Base-by-base conservation (phyloP, 2,329 filamentous ascomycete genomes). In the Fusarium tricinctum region DNA sequence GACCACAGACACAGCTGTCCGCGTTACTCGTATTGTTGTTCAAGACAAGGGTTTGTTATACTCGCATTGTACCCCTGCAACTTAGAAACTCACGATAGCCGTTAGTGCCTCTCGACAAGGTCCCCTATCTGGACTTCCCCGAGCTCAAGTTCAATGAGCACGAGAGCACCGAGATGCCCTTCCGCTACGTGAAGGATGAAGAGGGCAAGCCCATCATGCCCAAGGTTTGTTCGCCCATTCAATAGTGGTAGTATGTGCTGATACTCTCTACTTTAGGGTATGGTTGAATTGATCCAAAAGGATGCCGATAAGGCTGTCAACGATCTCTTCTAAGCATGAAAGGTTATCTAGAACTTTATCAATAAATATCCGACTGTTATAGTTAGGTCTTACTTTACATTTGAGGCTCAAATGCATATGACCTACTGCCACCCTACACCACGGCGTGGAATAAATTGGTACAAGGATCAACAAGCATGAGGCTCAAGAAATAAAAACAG, bases 101-200 rank as follows among this genome's bases (percentile, higher is more conserved):
- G 15, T 44, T 70, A 97, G 94, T 91, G 38, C 86, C 92, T 0
- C 83, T 99, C 46, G 88, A 92, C 57, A 84, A 94, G 69, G 91
- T 99, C 33, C 85, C 89, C 3, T 97, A 96, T 76, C 79, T 96
- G 33, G 94, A 98, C 77, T 90, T 92, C 75, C 96, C 96, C 0
- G 95, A 98, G 76, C 87, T 99, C 76, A 90, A 90, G 76, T 91
- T 98, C 78, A 93, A 92, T 78, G 90, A 96, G 77, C 91, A 97
- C 75, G 96, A 99, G 81, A 96, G 92, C 78, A 97, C 94, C 1
- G 87, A 97, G 79, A 98, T 99, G 96, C 96, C 96, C 1, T 99
- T 99, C 80, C 92, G 96, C 71, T 99, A 99, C 77, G 94, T 99
- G 50, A 91, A 88, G 76, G 90, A 86, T 51, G 82, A 87, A 13